Evolutionary conservation across 148 eudicot species (phyloP).

Genomic region (Chenopodium suecicum): DNA sequence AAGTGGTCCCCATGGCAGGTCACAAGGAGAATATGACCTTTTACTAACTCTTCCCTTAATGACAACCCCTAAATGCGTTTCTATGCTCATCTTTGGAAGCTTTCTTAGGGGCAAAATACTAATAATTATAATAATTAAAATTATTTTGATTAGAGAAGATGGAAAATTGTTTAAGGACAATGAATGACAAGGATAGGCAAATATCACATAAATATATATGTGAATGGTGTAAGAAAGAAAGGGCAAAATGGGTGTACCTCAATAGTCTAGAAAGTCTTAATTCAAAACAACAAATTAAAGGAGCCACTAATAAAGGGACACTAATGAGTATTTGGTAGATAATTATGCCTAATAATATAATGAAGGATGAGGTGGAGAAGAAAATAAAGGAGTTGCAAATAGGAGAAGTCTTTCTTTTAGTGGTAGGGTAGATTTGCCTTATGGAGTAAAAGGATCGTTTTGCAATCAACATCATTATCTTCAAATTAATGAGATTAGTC

Average conservation of each 20-base stretch:
- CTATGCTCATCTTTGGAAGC: not conserved
- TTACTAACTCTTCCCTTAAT: constrained; percentile 26
- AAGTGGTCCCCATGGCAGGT: constrained; percentile 10
- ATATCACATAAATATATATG: not conserved
- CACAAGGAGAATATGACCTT: constrained; percentile 33
- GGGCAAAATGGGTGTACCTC: constrained; percentile 13
- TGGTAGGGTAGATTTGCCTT: constrained; percentile 35
- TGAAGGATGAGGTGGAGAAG: constrained; percentile 26
- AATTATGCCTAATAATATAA: constrained; percentile 27
- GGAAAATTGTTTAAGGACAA: constrained; percentile 10
- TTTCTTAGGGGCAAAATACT: not conserved
- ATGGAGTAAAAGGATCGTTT: constrained; percentile 12
- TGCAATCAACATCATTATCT: constrained; percentile 18
- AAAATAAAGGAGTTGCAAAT: constrained; percentile 1
- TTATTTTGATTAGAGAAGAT: not conserved
- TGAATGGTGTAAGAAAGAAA: constrained; percentile 4
- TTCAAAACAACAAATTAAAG: constrained; percentile 19
- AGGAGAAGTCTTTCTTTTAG: constrained; percentile 17
- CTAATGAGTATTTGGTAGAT: constrained; percentile 36
- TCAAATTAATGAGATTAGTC: constrained; percentile 1
- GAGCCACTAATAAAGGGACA: constrained; percentile 36
- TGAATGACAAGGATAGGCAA: constrained; percentile 27
- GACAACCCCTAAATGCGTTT: constrained; percentile 18
- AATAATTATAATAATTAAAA: not conserved
- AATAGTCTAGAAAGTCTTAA: constrained; percentile 24